These are phyloP conservation scores for Coemansia javaensis DNA, from an alignment of 192 early-diverging fungal species.

Conservation along the genomic window DNA sequence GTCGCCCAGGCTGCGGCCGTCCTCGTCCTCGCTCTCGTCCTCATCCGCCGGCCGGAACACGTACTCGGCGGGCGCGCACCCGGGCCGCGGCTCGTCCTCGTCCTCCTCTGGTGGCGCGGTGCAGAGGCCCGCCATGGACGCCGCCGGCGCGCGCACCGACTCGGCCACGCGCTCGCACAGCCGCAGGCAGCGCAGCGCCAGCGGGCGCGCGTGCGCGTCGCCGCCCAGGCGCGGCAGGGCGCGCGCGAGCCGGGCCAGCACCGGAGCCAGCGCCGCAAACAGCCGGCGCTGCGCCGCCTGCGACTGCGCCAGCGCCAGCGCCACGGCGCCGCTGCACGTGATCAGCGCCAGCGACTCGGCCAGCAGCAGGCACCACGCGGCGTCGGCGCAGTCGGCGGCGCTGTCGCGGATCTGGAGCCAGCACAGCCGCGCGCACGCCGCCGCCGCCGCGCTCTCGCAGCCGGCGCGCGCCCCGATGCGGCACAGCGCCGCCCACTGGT, in stretches of 20 bases:
- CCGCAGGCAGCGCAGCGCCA: neutral
- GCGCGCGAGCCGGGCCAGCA: neutral
- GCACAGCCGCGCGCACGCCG: conserved; percentile 21
- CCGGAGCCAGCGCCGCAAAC: neutral
- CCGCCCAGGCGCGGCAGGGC: no score
- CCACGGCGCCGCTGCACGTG: no score
- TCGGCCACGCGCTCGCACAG: conserved; percentile 11
- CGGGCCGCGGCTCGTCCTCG: no score
- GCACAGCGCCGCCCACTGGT: conserved; percentile 42
- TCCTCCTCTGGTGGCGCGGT: conserved; percentile 7
- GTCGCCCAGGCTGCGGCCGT: conserved; percentile 21
- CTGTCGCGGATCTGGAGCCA: conserved; percentile 20
- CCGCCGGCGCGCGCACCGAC: conserved; percentile 2
- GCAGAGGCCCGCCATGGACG: conserved; percentile 20
- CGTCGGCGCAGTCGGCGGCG: neutral
- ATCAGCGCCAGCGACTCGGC: conserved; percentile 24
- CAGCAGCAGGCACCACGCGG: conserved; percentile 31
- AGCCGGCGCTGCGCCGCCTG: no score
- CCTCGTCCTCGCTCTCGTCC: neutral
- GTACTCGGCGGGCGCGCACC: conserved; percentile 3
- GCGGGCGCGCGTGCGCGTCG: no score
- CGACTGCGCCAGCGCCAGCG: neutral
- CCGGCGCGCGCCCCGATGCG: conserved; percentile 21
- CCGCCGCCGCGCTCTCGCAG: neutral
- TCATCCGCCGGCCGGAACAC: neutral